phyloP scores from a whole-genome alignment of 2,329 filamentous ascomycete species.

The Neopestalotiopsis clavispora region DNA sequence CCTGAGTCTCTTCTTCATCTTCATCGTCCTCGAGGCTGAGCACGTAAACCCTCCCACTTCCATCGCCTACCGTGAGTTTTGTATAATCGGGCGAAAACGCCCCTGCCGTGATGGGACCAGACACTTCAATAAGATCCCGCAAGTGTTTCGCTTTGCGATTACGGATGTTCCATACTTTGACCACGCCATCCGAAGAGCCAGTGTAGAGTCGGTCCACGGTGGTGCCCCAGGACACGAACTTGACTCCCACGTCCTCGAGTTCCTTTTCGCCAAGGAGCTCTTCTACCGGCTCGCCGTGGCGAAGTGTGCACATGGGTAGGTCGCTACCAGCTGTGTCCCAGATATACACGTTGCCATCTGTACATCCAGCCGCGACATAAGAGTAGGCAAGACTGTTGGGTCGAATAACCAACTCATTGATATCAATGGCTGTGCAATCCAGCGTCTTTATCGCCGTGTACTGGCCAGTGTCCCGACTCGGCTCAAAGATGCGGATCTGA shows the following conservation, averaged over 20 bases:
- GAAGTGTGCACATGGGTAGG: conserved; percentile 58
- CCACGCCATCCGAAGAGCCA: conserved; percentile 65
- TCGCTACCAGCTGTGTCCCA: conserved; percentile 66
- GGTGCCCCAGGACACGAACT: conserved; percentile 66
- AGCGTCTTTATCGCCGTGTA: conserved; percentile 57
- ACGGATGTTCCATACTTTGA: conserved; percentile 69
- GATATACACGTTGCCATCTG: conserved; percentile 65
- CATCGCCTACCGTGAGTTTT: conserved; percentile 64
- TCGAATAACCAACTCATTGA: conserved; percentile 66
- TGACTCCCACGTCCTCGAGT: conserved; percentile 64
- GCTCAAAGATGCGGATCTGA: conserved; percentile 61
- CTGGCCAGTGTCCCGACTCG: conserved; percentile 33
- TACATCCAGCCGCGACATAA: conserved; percentile 66
- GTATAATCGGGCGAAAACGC: conserved; percentile 62
- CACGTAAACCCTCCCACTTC: conserved; percentile 63
- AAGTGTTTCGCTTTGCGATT: conserved; percentile 47
- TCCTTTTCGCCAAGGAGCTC: conserved; percentile 52
- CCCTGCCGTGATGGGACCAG: conserved; percentile 62
- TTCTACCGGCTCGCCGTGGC: conserved; percentile 51
- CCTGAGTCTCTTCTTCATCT: conserved; percentile 30
- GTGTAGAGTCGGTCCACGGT: conserved; percentile 65
- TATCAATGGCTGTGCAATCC: conserved; percentile 64
- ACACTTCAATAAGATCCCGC: conserved; percentile 57
- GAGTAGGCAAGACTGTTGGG: conserved; percentile 55
- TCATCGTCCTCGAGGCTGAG: conserved; percentile 51